Evolutionary conservation across 768 basidiomycete species (phyloP).

Genomic region (Artomyces pyxidatus): DNA sequence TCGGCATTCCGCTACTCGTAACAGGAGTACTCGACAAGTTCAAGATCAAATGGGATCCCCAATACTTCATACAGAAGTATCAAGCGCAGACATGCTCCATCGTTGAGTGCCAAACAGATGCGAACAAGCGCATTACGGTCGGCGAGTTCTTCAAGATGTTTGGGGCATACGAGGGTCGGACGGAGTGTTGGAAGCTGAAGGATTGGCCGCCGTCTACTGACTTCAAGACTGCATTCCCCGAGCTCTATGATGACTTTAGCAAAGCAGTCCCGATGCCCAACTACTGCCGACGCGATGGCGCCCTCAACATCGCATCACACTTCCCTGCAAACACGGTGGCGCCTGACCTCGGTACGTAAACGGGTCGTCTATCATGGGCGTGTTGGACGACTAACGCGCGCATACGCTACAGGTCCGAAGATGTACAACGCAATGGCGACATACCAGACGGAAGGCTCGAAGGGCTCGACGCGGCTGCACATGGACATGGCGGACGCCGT

Average conservation of each 20-base stretch:
- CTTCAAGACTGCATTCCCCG: slow-evolving; percentile 77
- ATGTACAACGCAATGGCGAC: slow-evolving; percentile 82
- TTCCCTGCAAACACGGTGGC: slow-evolving; percentile 73
- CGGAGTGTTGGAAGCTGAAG: slow-evolving; percentile 70
- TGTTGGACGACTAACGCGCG: background rate
- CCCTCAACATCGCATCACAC: slow-evolving; percentile 82
- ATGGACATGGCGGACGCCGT: slow-evolving; percentile 90
- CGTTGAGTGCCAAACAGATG: slow-evolving; percentile 75
- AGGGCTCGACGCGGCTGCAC: slow-evolving; percentile 78
- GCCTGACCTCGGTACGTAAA: slow-evolving; percentile 64
- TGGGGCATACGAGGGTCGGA: slow-evolving; percentile 53
- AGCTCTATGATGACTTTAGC: slow-evolving; percentile 80
- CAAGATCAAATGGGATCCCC: slow-evolving; percentile 70
- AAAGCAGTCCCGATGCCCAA: slow-evolving; percentile 79
- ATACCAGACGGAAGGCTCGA: slow-evolving; percentile 48
- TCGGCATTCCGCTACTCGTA: slow-evolving; percentile 74
- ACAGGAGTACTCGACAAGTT: slow-evolving; percentile 56
- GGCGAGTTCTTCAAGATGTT: slow-evolving; percentile 75
- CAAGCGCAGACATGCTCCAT: slow-evolving; percentile 59
- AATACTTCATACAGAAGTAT: slow-evolving; percentile 68
- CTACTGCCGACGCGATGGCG: slow-evolving; percentile 87
- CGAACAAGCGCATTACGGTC: slow-evolving; percentile 54
- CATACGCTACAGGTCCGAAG: slow-evolving; percentile 8
- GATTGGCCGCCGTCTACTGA: slow-evolving; percentile 92
- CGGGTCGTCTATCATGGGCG: background rate